phyloP scores from a whole-genome alignment of 495 filamentous ascomycete species.

The Friedmanniomyces simplex region DNA sequence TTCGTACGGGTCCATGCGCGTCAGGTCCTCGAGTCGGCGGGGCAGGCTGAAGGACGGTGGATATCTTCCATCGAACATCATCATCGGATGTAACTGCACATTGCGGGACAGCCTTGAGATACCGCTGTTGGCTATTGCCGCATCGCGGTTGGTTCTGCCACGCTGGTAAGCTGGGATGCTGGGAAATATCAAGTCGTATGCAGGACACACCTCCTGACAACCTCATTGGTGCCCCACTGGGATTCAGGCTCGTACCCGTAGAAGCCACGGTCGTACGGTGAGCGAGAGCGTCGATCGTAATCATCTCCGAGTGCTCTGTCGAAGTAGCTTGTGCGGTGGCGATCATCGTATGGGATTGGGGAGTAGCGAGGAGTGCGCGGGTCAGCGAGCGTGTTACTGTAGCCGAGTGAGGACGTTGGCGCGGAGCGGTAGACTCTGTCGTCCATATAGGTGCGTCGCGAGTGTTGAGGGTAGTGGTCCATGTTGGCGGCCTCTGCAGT shows the following conservation, averaged over 20 bases:
- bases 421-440: conserved; percentile 1
- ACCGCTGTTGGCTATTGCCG: conserved; percentile 27
- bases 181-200: too few species aligned
- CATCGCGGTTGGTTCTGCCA: conserved; percentile 29
- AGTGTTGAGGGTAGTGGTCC: background rate
- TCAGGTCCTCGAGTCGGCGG: conserved; percentile 25
- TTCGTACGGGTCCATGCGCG: conserved; percentile 2
- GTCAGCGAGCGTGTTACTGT: background rate
- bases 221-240: conserved; percentile 1
- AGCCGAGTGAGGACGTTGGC: background rate
- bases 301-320: background rate
- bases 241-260: conserved; percentile 1
- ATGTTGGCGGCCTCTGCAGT: background rate
- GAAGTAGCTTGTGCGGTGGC: background rate
- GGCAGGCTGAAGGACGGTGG: conserved; percentile 25
- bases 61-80: conserved; percentile 28
- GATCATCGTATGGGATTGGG: background rate
- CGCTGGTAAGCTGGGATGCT: background rate
- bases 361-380: background rate
- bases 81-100: conserved; percentile 31
- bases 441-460: conserved; percentile 3
- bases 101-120: conserved; percentile 17
- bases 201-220: conserved; percentile 4
- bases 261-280: conserved; percentile 1
- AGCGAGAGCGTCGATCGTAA: background rate